Evolutionary conservation across 2,329 filamentous ascomycete genomes (phyloP), one percentile per base, ranked within the genome.

Genomic region (Hymenoscyphus occultus): DNA sequence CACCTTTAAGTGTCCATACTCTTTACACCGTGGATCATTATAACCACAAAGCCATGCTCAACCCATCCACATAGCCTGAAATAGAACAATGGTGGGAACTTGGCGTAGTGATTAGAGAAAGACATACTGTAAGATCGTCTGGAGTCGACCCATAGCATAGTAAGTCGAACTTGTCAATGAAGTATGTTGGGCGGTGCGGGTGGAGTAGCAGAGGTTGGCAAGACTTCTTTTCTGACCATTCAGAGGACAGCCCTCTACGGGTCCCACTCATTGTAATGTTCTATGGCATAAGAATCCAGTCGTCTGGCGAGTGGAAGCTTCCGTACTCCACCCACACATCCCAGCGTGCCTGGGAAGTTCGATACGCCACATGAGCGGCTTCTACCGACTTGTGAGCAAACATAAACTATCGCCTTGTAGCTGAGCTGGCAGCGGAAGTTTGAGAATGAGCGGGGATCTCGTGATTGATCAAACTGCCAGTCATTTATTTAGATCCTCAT

Each of bases 341-440:
- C 28, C 28, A 28, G 28, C 28, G 28, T 28, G 28, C 28, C 28
- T 28, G 28, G 3, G 28, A 28, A 28, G 28, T 28, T 28, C 28
- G 28, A 28, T 28, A 28, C 28, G 28, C 28, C 28, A 28, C 28
- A 28, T 28, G 28, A 28, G 28, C 6, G 45, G 19, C 9, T 51
- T 51, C 19, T 51, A 22, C 45, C 45, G n/a, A 5, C 45, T 28
- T 12, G n/a, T 51, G 45, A 28, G 45, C 45, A 51, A 12, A 51
- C 45, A 51, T 28, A 22, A 7, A 51, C 13, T n/a, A 51, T 51
- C 45, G 19, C 45, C 45, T 12, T 22, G 54, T 16, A 14, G 67
- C 9, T 19, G 59, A 71, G 67, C 66, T 61, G 60, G 67, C 68
- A 60, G 39, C 54, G 48, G 48, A 39, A 48, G 68, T 71, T 71